These are phyloP conservation scores for Mariannaea elegans DNA, from an alignment of 2,329 filamentous ascomycete genomes.

Conservation along the genomic window DNA sequence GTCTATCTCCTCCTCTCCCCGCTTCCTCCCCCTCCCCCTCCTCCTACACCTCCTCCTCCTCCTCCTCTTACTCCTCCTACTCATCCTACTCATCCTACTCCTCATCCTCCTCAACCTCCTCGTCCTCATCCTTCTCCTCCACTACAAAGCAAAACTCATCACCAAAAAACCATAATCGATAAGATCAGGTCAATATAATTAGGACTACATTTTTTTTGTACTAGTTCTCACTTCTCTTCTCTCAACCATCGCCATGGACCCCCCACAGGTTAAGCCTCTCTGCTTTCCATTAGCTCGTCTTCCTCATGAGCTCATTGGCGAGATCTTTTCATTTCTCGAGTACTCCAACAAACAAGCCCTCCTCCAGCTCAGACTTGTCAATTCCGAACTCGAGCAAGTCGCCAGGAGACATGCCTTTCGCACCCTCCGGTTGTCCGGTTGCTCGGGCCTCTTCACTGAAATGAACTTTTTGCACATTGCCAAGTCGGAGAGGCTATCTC, in stretches of 20 bases:
- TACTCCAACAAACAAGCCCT: not conserved
- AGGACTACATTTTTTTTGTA: too few species aligned
- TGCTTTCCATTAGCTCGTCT: not conserved
- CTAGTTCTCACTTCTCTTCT: not conserved
- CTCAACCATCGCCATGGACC: not conserved
- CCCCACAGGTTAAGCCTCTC: not conserved
- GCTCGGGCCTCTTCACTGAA: not conserved
- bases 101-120: too few species aligned
- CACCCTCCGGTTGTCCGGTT: not conserved
- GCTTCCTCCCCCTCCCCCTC: too few species aligned
- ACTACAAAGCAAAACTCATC: too few species aligned
- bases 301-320: not conserved
- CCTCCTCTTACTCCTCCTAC: too few species aligned
- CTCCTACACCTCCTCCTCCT: too few species aligned
- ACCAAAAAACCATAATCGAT: too few species aligned
- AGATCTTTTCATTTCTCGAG: not conserved
- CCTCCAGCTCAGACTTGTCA: not conserved
- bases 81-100: too few species aligned
- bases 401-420: not conserved
- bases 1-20: too few species aligned
- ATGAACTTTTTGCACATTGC: not conserved
- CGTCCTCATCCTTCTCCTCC: too few species aligned
- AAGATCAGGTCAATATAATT: too few species aligned
- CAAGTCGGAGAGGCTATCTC: not conserved
- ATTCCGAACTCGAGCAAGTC: not conserved